Base-by-base conservation (phyloP, 2,329 filamentous ascomycete genomes). In the Pseudohalonectria lignicola region DNA sequence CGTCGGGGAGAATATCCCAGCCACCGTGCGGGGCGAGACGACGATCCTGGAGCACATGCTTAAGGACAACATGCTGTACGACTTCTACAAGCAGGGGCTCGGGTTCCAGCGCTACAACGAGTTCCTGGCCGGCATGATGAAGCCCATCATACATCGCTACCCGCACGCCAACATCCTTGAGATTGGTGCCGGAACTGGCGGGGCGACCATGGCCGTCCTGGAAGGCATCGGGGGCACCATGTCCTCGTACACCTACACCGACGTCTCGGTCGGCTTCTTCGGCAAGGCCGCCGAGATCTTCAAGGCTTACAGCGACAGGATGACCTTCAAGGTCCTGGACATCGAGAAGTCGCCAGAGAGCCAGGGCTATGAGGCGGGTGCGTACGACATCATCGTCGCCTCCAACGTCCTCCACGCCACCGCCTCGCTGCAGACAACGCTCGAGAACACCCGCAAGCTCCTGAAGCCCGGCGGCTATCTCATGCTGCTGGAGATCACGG, bases 171-270 rank as follows among this genome's bases (percentile, higher is more conserved):
- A 25, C 19, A 34, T 43, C 26, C 43, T 71, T 4, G 54, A 57
- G 42, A 52, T 66, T 9, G 64, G 66, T 15, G 49, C 49, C 15
- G 55, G 53, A 17, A 58, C 49, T 1, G 52, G 53, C 15, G 49
- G 49, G 8, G 49, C 53, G 6, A 54, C 54, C 4, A 36, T 12
- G 4, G 11, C 20, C 3, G 13, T 42, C 1, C 16, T 39, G 13
- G 28, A 17, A 2, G 5, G 18, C n/a, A 4, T 26, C 12, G 34
- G 34, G 5, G 34, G 16, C 17, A 4, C 11, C 4, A 26, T 35
- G 13, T 11, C 12, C 5, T 17, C 37, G 29, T 69, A 67, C 43
- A 61, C 57, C 3, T 68, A 54, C 45, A 67, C 66, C 0, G 64
- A 68, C 40, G 57, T 62, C 16, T 56, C 55, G 2, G 39, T 53